A percentile compares a stretch with the other conserved stretches of the same genome.
phyloP scores from a whole-genome alignment of 2,329 filamentous ascomycete genomes.

The Nigrospora sphaerica region DNA sequence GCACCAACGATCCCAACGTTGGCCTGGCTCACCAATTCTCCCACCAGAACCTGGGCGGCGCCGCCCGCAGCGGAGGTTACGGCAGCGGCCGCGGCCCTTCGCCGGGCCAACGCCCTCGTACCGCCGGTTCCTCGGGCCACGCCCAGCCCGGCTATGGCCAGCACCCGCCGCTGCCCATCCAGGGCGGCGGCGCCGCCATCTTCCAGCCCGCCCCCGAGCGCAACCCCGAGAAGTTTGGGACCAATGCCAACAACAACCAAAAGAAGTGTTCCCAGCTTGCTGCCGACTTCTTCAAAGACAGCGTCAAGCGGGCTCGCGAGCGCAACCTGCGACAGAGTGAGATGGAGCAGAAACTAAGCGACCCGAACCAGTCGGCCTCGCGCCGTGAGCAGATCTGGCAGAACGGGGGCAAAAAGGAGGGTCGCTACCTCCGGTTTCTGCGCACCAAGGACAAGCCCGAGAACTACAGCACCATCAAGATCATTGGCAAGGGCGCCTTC shows the following conservation, averaged over 20 bases:
- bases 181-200: slow-evolving; percentile 48
- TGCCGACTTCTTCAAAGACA: slow-evolving; percentile 96
- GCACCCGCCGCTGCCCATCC: slow-evolving; percentile 59
- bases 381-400: slow-evolving; percentile 82
- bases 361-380: slow-evolving; percentile 65
- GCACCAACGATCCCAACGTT: slow-evolving; percentile 75
- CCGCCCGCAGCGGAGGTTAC: slow-evolving; percentile 55
- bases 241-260: slow-evolving; percentile 60
- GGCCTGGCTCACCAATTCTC: slow-evolving; percentile 94
- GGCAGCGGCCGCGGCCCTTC: slow-evolving; percentile 64
- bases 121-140: slow-evolving; percentile 64
- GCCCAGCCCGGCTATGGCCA: slow-evolving; percentile 56
- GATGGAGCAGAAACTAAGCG: slow-evolving; percentile 76
- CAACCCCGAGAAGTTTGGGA: slow-evolving; percentile 73
- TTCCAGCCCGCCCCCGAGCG: slow-evolving; percentile 76
- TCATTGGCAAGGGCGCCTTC: slow-evolving; percentile 98
- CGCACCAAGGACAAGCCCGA: slow-evolving; percentile 87
- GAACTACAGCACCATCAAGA: slow-evolving; percentile 94
- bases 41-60: slow-evolving; percentile 82
- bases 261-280: slow-evolving; percentile 66
- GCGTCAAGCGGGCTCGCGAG: slow-evolving; percentile 90
- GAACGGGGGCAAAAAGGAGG: slow-evolving; percentile 79
- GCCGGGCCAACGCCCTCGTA: slow-evolving; percentile 72
- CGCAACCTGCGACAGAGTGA: slow-evolving; percentile 92
- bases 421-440: slow-evolving; percentile 87